Percentiles rank a stretch among this genome's conserved stretches.
Evolutionary conservation across 2,329 filamentous ascomycete genomes (phyloP).

Genomic region (Verticillium nonalfalfae): DNA sequence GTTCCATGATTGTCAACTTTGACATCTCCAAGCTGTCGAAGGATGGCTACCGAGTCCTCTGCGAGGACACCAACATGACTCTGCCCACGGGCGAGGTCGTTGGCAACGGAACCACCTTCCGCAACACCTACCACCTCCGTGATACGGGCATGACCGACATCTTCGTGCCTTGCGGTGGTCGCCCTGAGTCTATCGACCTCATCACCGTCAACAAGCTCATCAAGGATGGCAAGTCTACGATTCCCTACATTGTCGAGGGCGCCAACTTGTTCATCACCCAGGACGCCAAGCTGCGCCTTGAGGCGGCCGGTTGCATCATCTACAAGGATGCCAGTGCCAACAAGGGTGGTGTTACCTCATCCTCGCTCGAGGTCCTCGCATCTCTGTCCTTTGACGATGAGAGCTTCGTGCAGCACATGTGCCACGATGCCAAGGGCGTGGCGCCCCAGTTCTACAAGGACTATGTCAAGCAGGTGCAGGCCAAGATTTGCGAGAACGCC

Average conservation of each 20-base stretch:
- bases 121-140: slow-evolving; percentile 93
- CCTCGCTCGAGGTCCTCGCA: slow-evolving; percentile 90
- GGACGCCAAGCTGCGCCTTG: slow-evolving; percentile 90
- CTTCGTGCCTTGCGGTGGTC: slow-evolving; percentile 94
- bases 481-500: slow-evolving; percentile 86
- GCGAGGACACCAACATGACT: slow-evolving; percentile 85
- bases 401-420: slow-evolving; percentile 91
- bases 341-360: slow-evolving; percentile 97
- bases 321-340: slow-evolving; percentile 99
- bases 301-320: slow-evolving; percentile 88
- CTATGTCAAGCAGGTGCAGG: slow-evolving; percentile 89
- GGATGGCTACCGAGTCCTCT: slow-evolving; percentile 84
- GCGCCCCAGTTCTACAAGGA: slow-evolving; percentile 86
- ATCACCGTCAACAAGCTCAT: slow-evolving; percentile 84
- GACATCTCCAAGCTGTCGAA: slow-evolving; percentile 79
- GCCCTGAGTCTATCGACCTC: slow-evolving; percentile 93
- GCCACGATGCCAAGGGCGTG: slow-evolving; percentile 64
- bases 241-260: slow-evolving; percentile 96
- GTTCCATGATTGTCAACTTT: slow-evolving; percentile 85
- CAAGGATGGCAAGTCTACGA: slow-evolving; percentile 75
- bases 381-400: slow-evolving; percentile 90
- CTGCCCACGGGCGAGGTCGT: slow-evolving; percentile 82
- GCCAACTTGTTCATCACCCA: slow-evolving; percentile 99
- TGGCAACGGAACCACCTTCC: slow-evolving; percentile 89
- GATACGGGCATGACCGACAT: slow-evolving; percentile 70